Base-by-base conservation (phyloP, 108 stramenopile genomes). In the Stephanodiscus minutulus region DNA sequence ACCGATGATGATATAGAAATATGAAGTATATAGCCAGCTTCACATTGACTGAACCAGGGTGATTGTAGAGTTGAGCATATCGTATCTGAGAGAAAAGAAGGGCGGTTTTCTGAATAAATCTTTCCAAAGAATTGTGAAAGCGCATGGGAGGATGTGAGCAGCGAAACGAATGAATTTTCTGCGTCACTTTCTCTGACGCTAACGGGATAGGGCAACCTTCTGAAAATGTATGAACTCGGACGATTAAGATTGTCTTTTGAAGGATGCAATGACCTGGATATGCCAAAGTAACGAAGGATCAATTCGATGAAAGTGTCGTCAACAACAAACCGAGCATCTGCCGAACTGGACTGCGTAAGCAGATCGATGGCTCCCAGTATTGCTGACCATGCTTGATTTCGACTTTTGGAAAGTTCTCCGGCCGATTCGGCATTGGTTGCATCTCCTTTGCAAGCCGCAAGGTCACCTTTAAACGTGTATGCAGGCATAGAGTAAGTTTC, bases 21-120 rank as follows among this genome's bases (percentile, higher is more conserved):
- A 41, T 57, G 54, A 10, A 84, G 79, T 7, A 84, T 49, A 52
- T 70, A 81, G 18, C 63, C 68, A 31, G 83, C 79, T 63, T 84
- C 83, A 52, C 74, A 81, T 50, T 84, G 83, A 63, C 39, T 35
- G 27, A 77, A 43, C 83, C 79, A 84, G 20, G 83, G 83, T 21
- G 83, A 84, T 36, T 63, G 76, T 24, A 84, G 37, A 58, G 48
- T 66, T 29, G 70, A 36, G 50, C 46, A 35, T 12, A 82, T 68
- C 6, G 65, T 59, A 36, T 47, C 49, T n/a, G 41, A 47, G 22
- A 58, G 70, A 72, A 55, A 64, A 43, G 1, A 66, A 64, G 37
- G 37, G 44, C 27, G 46, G 31, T 24, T 20, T 61, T 74, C 27
- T 17, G 58, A 63, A 58, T 37, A 64, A 7, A 70, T 57, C 36